Base-by-base conservation (phyloP, 2,329 filamentous ascomycete genomes). In the Exophiala sp. region DNA sequence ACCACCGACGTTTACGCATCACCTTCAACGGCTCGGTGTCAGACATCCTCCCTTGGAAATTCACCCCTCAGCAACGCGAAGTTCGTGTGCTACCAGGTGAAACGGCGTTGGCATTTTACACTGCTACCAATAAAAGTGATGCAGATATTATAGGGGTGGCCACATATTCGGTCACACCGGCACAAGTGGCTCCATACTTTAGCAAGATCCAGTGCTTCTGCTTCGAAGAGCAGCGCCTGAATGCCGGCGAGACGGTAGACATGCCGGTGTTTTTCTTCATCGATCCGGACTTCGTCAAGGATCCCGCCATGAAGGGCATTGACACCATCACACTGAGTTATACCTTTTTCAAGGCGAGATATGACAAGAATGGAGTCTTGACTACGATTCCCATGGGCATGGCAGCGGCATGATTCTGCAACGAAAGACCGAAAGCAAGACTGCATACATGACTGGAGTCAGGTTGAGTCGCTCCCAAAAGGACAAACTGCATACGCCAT, bases 261-360 rank as follows among this genome's bases (percentile, higher is more conserved):
- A 98, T 98, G 94, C 94, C 93, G 0, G 94, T 98, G 0, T 98
- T 98, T 70, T 98, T 98, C 72, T 98, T 97, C 69, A 86, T 98
- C 58, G 93, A 98, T 65, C 93, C 93, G 0, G 93, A 97, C 65
- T 84, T 98, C 72, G 77, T 91, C 52, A 90, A 86, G 60, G 93
- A 98, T 68, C 74, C 91, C 44, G 90, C 86, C 58, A 97, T 96
- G 91, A 87, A 80, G 70, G 86, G 86, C 0, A 88, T 98, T 56
- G 88, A 96, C 72, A 95, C 90, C 1, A 89, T 98, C 48, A 98
- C 93, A 27, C 70, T 98, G 64, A 95, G 85, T 60, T 98, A 98
- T 72, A 98, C 93, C 0, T 98, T 98, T 67, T 98, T 98, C 69
- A 98, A 93, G 70, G 88, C 88, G 43, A 86, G 81, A 66, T 93